These are phyloP conservation scores for Areca catechu DNA, from an alignment of 176 grass and related monocot genomes.

Conservation along the genomic window DNA sequence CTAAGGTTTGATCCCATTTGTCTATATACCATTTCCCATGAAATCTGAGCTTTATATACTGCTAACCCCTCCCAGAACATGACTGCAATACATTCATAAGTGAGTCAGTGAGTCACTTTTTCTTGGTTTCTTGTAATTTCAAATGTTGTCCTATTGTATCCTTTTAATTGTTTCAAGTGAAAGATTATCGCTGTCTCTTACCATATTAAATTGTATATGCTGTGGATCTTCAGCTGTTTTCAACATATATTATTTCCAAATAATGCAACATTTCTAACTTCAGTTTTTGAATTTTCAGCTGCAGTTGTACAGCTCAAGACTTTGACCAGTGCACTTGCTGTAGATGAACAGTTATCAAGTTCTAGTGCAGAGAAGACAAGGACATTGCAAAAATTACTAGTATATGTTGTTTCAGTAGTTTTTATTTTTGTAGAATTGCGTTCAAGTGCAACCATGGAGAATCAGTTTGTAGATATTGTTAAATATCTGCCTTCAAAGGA, in stretches of 20 bases:
- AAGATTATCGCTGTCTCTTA: no score
- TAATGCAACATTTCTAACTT: conserved; percentile 24
- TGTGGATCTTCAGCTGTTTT: no score
- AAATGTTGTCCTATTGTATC: no score
- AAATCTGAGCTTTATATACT: no score
- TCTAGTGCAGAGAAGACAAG: conserved; percentile 45
- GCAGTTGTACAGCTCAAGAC: conserved; percentile 65
- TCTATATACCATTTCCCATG: no score
- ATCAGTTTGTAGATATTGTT: conserved; percentile 24
- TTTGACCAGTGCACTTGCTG: conserved; percentile 47
- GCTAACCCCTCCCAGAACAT: no score
- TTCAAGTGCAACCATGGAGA: conserved; percentile 20
- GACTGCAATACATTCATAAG: no score
- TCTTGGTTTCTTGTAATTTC: no score
- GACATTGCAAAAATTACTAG: conserved; percentile 59
- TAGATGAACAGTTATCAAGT: conserved; percentile 53
- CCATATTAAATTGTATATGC: no score
- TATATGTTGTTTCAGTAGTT: conserved; percentile 66
- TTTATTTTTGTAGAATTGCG: conserved; percentile 68
- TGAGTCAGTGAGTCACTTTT: no score
- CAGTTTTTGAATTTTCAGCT: conserved; percentile 51
- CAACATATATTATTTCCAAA: neutral
- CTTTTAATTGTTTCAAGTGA: no score
- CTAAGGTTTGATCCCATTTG: no score
- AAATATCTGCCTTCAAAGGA: conserved; percentile 31